Base-by-base conservation (phyloP, 1,139 yeast genomes). In the Candida tetrigidarum region DNA sequence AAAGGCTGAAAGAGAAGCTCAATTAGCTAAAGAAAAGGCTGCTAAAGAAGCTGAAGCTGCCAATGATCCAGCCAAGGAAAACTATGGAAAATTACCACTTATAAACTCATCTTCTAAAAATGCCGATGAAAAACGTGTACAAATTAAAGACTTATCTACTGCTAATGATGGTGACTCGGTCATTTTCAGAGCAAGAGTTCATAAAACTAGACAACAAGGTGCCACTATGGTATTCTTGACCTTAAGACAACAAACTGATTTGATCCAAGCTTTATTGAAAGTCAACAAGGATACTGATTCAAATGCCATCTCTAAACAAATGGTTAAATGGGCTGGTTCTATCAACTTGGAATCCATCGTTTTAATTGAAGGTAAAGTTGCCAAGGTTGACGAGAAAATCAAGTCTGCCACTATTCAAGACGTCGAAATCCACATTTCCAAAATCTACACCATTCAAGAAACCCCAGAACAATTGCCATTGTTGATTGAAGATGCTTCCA, bases 291-390 rank as follows among this genome's bases (percentile, higher is more conserved):
- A 76, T 52, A 66, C 74, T 43, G 81, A 83, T 60, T 80, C 80
- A 49, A 78, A 77, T 25, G 71, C 83, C 25, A 78, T 95, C 46
- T 88, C 96, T 44, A 93, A 93, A 72, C 96, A 88, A 67, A 88
- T 95, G 95, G 96, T 92, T 55, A 93, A 93, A 71, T 93, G 97
- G 97, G 86, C 92, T 36, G 90, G 95, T 22, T 74, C 87, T 37
- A 79, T 93, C 63, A 86, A 83, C 64, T 77, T 89, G 59, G 99
- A 93, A 70, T 83, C 96, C 37, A 92, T 93, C 67, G 98, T 93
- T 16, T 72, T 93, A 48, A 96, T 93, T 26, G 84, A 86, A 59
- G 99, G 99, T 68, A 66, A 70, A 33, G 93, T 93, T 42, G 81
- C 72, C 57, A 90, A 90, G 60, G 91, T 95, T 43, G 92, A 86